Evolutionary conservation across 768 basidiomycete species (phyloP).

Genomic region (Russula foetens): DNA sequence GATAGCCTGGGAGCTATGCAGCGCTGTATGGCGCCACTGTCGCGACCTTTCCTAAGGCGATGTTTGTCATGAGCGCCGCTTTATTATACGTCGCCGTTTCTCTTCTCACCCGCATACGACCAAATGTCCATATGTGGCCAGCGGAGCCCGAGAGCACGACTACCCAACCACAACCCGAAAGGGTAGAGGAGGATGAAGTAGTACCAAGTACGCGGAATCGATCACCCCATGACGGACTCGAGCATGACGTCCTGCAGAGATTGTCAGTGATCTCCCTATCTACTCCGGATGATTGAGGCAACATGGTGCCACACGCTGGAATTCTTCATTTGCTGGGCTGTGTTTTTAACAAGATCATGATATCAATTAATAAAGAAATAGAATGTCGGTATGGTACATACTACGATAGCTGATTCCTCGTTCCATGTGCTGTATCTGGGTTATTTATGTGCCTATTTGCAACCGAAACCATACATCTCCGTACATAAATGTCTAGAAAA

Average conservation of each 20-base stretch:
- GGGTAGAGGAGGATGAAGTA: neutral
- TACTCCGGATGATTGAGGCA: conserved; percentile 4
- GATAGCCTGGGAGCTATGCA: conserved; percentile 20
- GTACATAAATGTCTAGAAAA: neutral
- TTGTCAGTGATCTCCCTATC: neutral
- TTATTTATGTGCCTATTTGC: neutral
- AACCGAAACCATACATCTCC: neutral
- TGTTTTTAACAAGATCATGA: neutral
- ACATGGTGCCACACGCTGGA: neutral
- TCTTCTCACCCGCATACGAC: conserved; percentile 17
- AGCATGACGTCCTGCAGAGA: neutral
- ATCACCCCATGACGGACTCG: neutral
- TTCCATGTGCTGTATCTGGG: neutral
- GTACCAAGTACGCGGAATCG: neutral
- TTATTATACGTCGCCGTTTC: conserved; percentile 15
- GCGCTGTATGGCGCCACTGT: conserved; percentile 17
- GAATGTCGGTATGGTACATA: neutral
- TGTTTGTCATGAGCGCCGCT: conserved; percentile 16
- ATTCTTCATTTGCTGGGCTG: neutral
- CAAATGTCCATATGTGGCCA: conserved; percentile 14
- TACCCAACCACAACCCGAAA: neutral
- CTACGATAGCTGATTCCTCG: neutral
- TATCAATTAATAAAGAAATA: neutral
- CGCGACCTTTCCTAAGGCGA: conserved; percentile 16
- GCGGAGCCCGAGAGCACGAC: neutral